Evolutionary conservation across 2,329 filamentous ascomycete species (phyloP), one percentile per base, ranked within the genome.

Genomic region (Fusarium clavum): DNA sequence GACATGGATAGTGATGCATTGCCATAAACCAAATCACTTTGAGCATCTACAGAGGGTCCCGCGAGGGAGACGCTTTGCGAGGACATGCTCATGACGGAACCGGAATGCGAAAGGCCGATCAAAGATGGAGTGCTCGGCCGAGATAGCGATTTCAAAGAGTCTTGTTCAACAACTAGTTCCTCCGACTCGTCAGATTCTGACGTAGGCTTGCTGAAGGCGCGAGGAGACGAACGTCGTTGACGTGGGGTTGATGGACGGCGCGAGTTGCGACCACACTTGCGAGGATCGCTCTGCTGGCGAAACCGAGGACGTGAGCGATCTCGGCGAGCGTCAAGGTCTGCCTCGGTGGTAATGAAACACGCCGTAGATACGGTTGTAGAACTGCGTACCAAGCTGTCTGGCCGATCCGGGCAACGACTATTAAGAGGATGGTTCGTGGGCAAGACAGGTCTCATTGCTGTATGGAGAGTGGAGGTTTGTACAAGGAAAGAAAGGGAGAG

Each of bases 1-100:
- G 70, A 54, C 52, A 57, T 57, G 46, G 66, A 63, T 12, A 70
- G 44, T 27, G 64, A 57, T 22, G 49, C 46, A 51, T 72, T 54
- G 22, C 73, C 71, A 11, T 67, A 57, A 29, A 70, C 65, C 47
- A 72, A 70, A 67, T 78, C 75, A 49, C 73, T 74, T 11, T 72
- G 74, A 41, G 71, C 69, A 27, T 78, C 77, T n/a, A 73, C 25
- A 29, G 77, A 80, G 10, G 85, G 87, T 8, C 81, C 83, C 7
- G 80, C 79, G 4, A 88, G 79, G 5, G 86, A 87, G 72, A 84
- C 83, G 62, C 82, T 81, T 45, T 83, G 81, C n/a, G 87, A 88
- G 14, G 83, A 86, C 12, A 83, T 78, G 55, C 86, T 87, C 30
- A 85, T 74, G 16, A 75, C 70, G 2, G 79, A 81, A 41, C 71